A percentile compares a stretch with the other conserved stretches of the same genome.
These are phyloP conservation scores for Brettanomyces naardenensis DNA, from an alignment of 805 yeast species.

Conservation along the genomic window DNA sequence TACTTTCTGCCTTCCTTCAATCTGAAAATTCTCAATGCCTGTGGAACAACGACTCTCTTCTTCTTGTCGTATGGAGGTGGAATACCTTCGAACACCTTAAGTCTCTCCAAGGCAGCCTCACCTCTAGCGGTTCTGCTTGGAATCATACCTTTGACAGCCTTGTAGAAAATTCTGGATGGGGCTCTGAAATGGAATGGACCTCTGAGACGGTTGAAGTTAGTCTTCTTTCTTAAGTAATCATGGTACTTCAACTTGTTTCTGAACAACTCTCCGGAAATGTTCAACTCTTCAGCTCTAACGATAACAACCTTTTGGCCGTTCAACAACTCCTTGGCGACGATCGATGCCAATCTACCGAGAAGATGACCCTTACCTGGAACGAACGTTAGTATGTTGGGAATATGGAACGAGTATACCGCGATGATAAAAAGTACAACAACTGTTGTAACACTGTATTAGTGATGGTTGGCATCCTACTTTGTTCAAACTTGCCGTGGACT, in stretches of 20 bases:
- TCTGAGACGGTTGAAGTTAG: constrained; percentile 96
- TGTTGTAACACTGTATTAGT: no score
- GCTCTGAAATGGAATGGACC: constrained; percentile 99
- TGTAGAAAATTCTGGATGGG: constrained; percentile 99
- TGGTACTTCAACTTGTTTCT: constrained; percentile 99
- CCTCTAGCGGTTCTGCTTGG: constrained; percentile 99
- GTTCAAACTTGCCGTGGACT: no score
- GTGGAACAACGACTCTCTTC: constrained; percentile 99
- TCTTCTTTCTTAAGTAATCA: constrained; percentile 99
- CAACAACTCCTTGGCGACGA: constrained; percentile 96
- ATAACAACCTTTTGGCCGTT: constrained; percentile 97
- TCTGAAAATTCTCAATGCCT: constrained; percentile 98
- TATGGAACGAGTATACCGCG: no score
- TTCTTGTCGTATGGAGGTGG: constrained; percentile 99
- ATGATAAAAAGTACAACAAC: no score
- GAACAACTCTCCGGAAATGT: constrained; percentile 99
- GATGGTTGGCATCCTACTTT: no score
- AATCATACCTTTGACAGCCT: constrained; percentile 99
- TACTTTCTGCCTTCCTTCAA: constrained; percentile 99
- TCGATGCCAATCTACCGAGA: constrained; percentile 99
- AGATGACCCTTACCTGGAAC: constrained; percentile 88
- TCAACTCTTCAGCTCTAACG: constrained; percentile 95
- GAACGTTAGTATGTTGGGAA: background rate
- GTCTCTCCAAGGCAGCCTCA: constrained; percentile 98
- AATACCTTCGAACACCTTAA: constrained; percentile 98